A percentile compares a stretch with the other conserved stretches of the same genome.
Conservation (phyloP, 352 stramenopile genomes). For the Pythium oligandrum region DNA sequence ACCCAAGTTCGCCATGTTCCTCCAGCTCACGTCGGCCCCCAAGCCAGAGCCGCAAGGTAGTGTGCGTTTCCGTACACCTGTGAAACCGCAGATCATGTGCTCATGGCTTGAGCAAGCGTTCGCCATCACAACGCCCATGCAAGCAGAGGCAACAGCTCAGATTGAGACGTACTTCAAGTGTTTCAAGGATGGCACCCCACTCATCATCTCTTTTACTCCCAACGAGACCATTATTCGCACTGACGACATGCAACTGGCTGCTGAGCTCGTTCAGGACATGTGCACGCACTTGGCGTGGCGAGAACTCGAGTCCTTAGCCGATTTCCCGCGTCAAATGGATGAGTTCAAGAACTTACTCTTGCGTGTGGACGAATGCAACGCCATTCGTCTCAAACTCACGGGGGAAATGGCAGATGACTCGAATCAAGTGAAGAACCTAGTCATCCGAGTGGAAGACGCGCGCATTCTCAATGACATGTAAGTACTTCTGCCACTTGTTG, state of each 20-base stretch:
- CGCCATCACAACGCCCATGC: slow-evolving; percentile 31
- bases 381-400: slow-evolving; percentile 84
- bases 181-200: slow-evolving; percentile 41
- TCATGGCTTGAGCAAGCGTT: slow-evolving; percentile 72
- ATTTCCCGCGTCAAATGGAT: slow-evolving; percentile 89
- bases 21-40: slow-evolving; percentile 29
- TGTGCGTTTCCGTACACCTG: slow-evolving; percentile 66
- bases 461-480: slow-evolving; percentile 91
- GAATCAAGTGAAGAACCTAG: slow-evolving; percentile 87
- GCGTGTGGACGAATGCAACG: slow-evolving; percentile 85
- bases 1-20: slow-evolving; percentile 86
- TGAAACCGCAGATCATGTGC: slow-evolving; percentile 71
- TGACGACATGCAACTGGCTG: slow-evolving; percentile 83
- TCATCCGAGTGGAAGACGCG: slow-evolving; percentile 90
- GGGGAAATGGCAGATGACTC: slow-evolving; percentile 93
- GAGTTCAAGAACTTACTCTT: slow-evolving; percentile 68
- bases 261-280: slow-evolving; percentile 88
- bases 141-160: slow-evolving; percentile 24
- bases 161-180: slow-evolving; percentile 58
- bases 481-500: slow-evolving; percentile 13
- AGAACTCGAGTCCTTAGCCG: slow-evolving; percentile 76
- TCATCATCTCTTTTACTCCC: slow-evolving; percentile 40
- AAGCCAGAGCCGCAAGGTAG: slow-evolving; percentile 35
- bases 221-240: slow-evolving; percentile 70
- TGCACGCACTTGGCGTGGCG: slow-evolving; percentile 76